These are phyloP conservation scores for Arthrobotrys megalospora DNA, from an alignment of 2,329 filamentous ascomycete species.

Conservation along the genomic window DNA sequence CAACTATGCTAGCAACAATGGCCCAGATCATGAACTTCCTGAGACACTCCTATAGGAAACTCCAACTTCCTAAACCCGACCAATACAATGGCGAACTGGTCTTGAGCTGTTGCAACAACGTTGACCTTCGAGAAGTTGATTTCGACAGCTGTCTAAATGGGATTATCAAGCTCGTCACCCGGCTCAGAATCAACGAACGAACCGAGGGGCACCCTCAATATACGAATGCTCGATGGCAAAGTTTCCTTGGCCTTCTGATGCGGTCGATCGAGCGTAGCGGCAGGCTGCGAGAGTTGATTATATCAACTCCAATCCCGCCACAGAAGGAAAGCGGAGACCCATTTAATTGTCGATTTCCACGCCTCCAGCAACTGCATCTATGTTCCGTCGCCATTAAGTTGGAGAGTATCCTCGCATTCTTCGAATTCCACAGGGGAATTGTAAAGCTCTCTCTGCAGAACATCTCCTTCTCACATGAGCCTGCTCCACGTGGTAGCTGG, in stretches of 20 bases:
- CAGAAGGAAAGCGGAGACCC: neutral
- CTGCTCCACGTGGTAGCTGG: neutral
- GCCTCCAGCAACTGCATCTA: neutral
- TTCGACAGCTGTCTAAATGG: neutral
- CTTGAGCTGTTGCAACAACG: neutral
- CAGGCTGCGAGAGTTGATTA: neutral
- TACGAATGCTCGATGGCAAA: no score
- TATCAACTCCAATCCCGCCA: neutral
- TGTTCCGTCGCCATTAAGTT: neutral
- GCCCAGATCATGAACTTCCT: no score
- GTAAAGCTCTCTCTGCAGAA: neutral
- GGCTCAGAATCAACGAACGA: constrained; percentile 1
- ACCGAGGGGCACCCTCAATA: no score
- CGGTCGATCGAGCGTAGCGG: neutral
- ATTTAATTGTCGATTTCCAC: neutral
- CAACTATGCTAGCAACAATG: no score
- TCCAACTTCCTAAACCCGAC: neutral
- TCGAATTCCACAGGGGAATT: neutral
- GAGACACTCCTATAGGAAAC: neutral
- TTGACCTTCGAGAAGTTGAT: neutral
- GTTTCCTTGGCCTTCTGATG: no score
- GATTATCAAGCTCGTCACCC: constrained; percentile 1
- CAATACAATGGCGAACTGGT: constrained; percentile 3
- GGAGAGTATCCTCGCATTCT: neutral
- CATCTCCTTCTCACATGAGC: neutral